Percentiles rank a stretch among this genome's conserved stretches.
These are phyloP conservation scores for Miscanthus lutarioriparius DNA, from an alignment of 176 grass and related monocot species.

Conservation along the genomic window DNA sequence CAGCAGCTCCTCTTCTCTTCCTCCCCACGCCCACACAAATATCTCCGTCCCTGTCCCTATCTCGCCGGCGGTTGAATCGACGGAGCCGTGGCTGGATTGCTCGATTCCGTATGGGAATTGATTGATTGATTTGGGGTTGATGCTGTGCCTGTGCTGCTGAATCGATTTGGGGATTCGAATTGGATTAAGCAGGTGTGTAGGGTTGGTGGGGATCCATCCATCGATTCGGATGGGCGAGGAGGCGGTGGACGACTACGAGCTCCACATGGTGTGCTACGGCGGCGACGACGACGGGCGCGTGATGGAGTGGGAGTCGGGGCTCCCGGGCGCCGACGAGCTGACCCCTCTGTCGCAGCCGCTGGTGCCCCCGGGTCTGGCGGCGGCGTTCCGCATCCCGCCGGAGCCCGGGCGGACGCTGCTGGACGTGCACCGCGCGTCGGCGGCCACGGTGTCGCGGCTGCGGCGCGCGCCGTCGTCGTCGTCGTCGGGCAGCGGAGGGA, in stretches of 20 bases:
- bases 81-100: no score
- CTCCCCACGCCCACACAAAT: not conserved
- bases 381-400: conserved; percentile 81
- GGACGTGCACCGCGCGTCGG: conserved; percentile 74
- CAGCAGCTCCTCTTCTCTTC: not conserved
- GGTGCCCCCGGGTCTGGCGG: conserved; percentile 59
- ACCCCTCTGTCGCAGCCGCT: conserved; percentile 73
- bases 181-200: not conserved
- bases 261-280: not conserved
- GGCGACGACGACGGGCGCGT: conserved; percentile 36
- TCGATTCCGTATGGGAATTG: no score
- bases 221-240: not conserved
- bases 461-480: conserved; percentile 28
- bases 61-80: no score
- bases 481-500: not conserved
- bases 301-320: conserved; percentile 72
- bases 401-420: conserved; percentile 60
- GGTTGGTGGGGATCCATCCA: not conserved
- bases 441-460: conserved; percentile 62
- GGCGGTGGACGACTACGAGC: not conserved
- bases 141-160: no score
- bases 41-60: not conserved
- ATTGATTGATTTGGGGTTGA: no score
- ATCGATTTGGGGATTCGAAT: not conserved
- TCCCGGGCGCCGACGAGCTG: conserved; percentile 62